phyloP scores from a whole-genome alignment of 768 basidiomycete genomes.

The Lactarius trivialis region DNA sequence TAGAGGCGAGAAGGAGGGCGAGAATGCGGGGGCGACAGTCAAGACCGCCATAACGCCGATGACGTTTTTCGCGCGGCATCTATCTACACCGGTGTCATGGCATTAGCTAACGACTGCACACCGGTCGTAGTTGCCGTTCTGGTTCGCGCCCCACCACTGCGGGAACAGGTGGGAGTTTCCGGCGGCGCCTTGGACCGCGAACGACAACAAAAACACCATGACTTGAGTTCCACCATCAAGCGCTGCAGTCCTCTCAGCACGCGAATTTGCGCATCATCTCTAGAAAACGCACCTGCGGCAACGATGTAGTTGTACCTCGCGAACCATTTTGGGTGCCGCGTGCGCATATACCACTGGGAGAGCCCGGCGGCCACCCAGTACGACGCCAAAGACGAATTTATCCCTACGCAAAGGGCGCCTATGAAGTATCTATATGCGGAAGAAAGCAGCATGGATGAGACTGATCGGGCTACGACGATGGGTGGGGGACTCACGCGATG shows the following conservation, averaged over 20 bases:
- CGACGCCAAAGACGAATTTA: conserved; percentile 39
- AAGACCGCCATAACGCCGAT: too few species aligned
- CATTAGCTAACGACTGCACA: background rate
- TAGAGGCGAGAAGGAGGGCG: too few species aligned
- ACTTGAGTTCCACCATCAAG: conserved; percentile 43
- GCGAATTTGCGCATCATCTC: background rate
- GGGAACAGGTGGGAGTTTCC: conserved; percentile 46
- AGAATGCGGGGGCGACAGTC: too few species aligned
- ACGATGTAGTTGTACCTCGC: conserved; percentile 33
- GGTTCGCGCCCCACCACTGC: conserved; percentile 51
- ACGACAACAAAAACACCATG: conserved; percentile 36
- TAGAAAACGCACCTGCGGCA: conserved; percentile 27
- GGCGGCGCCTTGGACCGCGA: conserved; percentile 38
- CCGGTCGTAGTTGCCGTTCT: conserved; percentile 36
- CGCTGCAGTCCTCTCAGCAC: conserved; percentile 29
- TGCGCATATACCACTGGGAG: conserved; percentile 43
- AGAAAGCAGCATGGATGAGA: background rate
- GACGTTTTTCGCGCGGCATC: background rate
- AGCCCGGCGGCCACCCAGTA: conserved; percentile 39
- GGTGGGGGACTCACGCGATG: conserved; percentile 35
- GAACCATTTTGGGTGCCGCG: conserved; percentile 40
- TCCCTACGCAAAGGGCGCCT: conserved; percentile 45
- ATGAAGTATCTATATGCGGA: conserved; percentile 39
- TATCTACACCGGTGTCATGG: background rate
- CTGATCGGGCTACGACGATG: background rate